Evolutionary conservation across 495 filamentous ascomycete genomes (phyloP).

Genomic region (Pyronema domesticum): DNA sequence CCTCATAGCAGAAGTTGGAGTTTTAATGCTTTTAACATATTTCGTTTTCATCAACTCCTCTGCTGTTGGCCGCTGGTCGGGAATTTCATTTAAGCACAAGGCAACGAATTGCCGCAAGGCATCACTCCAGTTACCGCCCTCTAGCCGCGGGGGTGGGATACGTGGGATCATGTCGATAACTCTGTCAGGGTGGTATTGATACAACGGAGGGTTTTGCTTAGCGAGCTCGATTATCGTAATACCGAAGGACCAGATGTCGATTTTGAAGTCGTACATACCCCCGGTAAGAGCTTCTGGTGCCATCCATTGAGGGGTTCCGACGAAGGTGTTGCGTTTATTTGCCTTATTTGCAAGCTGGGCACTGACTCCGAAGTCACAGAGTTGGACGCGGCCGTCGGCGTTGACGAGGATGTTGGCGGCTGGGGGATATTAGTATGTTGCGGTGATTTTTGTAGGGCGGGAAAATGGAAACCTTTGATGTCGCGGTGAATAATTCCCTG

Average conservation of each 20-base stretch:
- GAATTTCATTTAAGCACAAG: slow-evolving; percentile 60
- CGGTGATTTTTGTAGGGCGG: slow-evolving; percentile 1
- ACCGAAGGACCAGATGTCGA: slow-evolving; percentile 93
- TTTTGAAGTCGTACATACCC: slow-evolving; percentile 40
- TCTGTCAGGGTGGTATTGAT: slow-evolving; percentile 34
- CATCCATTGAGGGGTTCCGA: slow-evolving; percentile 96
- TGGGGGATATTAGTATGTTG: slow-evolving; percentile 17
- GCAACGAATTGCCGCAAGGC: slow-evolving; percentile 58
- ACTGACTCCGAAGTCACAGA: slow-evolving; percentile 93
- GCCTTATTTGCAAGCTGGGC: slow-evolving; percentile 65
- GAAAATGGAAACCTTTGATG: slow-evolving; percentile 54
- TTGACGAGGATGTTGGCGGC: slow-evolving; percentile 80
- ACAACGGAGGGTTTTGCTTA: slow-evolving; percentile 62
- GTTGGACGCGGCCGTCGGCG: slow-evolving; percentile 68
- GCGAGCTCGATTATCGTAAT: slow-evolving; percentile 84
- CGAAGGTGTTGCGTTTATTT: slow-evolving; percentile 80
- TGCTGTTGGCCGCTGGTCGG: slow-evolving; percentile 53
- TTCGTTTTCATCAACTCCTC: slow-evolving; percentile 46
- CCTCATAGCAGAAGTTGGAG: slow-evolving; percentile 45
- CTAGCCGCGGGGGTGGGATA: slow-evolving; percentile 43
- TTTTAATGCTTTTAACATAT: slow-evolving; percentile 43
- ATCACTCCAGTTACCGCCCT: slow-evolving; percentile 59
- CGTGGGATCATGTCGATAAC: slow-evolving; percentile 30
- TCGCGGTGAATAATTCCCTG: slow-evolving; percentile 91
- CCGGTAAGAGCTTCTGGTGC: slow-evolving; percentile 64